Evolutionary conservation across 257 asterid genomes (phyloP).

Genomic region (Gynochthodes officinalis): DNA sequence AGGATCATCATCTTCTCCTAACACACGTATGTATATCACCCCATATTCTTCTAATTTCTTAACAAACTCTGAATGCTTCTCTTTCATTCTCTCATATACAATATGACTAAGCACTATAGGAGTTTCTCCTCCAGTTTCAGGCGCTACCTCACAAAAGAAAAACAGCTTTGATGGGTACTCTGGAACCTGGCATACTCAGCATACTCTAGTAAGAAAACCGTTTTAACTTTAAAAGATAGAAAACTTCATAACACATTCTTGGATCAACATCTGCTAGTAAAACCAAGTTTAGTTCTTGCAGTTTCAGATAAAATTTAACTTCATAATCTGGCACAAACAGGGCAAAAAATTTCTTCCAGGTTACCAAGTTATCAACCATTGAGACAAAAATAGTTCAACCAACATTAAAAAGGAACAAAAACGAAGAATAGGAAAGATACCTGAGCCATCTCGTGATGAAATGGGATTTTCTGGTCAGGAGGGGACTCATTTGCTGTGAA

Average conservation of each 20-base stretch:
- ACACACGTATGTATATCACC: conserved; percentile 52
- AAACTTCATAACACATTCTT: background rate
- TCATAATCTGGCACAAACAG: background rate
- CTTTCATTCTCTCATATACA: conserved; percentile 64
- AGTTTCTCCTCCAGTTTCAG: conserved; percentile 75
- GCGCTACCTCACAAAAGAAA: conserved; percentile 87
- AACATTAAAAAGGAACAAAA: background rate
- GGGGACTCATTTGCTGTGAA: conserved; percentile 90
- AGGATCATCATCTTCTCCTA: conserved; percentile 88
- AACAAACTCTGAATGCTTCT: conserved; percentile 71
- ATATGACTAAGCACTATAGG: conserved; percentile 81
- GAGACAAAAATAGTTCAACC: background rate
- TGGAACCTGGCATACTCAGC: conserved; percentile 51
- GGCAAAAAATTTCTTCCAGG: background rate
- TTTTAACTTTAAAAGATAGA: too few species aligned
- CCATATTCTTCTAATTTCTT: conserved; percentile 64
- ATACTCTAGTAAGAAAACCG: background rate
- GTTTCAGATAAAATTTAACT: too few species aligned
- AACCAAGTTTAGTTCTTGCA: too few species aligned
- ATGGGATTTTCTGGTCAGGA: conserved; percentile 78
- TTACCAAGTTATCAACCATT: background rate
- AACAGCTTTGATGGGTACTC: conserved; percentile 79
- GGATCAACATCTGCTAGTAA: too few species aligned
- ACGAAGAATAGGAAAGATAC: conserved; percentile 15
- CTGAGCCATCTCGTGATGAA: conserved; percentile 90